Base-by-base conservation (phyloP, 352 stramenopile species). In the Phytophthora pistaciae region DNA sequence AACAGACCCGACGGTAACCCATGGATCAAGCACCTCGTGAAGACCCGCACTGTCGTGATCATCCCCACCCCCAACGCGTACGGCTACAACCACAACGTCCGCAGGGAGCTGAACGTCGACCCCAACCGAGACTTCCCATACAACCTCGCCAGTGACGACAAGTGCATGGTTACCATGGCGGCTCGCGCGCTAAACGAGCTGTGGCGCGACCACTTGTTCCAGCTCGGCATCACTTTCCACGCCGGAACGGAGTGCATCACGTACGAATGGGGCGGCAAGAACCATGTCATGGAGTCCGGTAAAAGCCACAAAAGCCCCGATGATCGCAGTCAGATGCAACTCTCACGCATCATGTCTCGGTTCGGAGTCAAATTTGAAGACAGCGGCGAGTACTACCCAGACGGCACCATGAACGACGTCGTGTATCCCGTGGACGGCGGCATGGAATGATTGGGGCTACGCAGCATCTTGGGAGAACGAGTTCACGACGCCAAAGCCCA, bases 111-210 rank as follows among this genome's bases (percentile, higher is more conserved):
- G 25, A 38, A 72, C 2, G 66, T 98, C 13, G 98, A 99, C 75
- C 96, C 97, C 31, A 99, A 99, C 79, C 91, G 97, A 27, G 98
- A 99, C 74, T 99, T 99, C 74, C 93, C 96, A 14, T 99, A 98
- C 79, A 92, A 96, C 79, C 80, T 94, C 16, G 66, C 53, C 18
- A 58, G 72, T 6, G 78, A 76, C 7, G 21, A 72, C 14, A 48
- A 66, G 3, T 99, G 97, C 66, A 98, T 99, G 92, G 74, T 93
- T 70, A 98, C 97, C 5, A 98, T 98, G 72, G 92, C 96, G 5
- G 95, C 91, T 5, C 86, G 97, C 23, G 95, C 88, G 2, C 84
- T 99, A 23, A 99, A 99, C 70, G 96, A 99, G 78, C 76, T 99
- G 13, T 99, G 92, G 80, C 91, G 94, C 6, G 87, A 98, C 55